Conservation (phyloP, 202 grass and related monocot genomes). For the Schoenoplectus tabernaemontani region DNA sequence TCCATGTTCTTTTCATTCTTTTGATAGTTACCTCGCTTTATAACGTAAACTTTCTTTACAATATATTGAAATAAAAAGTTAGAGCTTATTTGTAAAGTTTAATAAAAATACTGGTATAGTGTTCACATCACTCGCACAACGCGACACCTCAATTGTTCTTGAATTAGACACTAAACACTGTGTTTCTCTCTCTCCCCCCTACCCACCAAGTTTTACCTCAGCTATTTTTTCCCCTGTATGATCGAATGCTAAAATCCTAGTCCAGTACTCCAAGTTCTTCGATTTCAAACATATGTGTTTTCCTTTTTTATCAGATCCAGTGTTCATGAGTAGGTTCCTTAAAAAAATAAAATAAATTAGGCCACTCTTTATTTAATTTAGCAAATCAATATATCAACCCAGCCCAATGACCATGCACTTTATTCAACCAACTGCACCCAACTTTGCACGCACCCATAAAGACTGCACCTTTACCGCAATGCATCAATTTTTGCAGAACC, state of each 20-base stretch:
- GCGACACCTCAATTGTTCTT: conserved; percentile 39
- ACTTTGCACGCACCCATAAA: too few relatives aligned
- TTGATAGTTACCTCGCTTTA: background rate
- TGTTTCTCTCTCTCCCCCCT: background rate
- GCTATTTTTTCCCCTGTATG: background rate
- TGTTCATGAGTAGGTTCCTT: too few relatives aligned
- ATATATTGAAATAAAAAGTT: background rate
- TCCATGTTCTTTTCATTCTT: background rate
- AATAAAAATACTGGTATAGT: background rate
- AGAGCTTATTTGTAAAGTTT: background rate
- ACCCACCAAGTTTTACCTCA: background rate
- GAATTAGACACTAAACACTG: background rate
- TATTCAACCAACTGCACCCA: too few relatives aligned
- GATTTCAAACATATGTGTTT: too few relatives aligned
- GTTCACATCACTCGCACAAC: background rate
- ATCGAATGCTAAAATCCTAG: conserved; percentile 1
- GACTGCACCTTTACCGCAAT: too few relatives aligned
- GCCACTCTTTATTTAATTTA: too few relatives aligned
- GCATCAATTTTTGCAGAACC: too few relatives aligned
- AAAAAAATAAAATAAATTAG: too few relatives aligned
- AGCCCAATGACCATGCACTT: too few relatives aligned
- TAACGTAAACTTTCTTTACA: background rate
- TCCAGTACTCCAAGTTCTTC: too few relatives aligned
- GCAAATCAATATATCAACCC: too few relatives aligned
- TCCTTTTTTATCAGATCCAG: too few relatives aligned